Percentiles rank a stretch among this genome's conserved stretches.
These are phyloP conservation scores for Cercospora sp. DNA, from an alignment of 2,329 filamentous ascomycete genomes.

Conservation along the genomic window DNA sequence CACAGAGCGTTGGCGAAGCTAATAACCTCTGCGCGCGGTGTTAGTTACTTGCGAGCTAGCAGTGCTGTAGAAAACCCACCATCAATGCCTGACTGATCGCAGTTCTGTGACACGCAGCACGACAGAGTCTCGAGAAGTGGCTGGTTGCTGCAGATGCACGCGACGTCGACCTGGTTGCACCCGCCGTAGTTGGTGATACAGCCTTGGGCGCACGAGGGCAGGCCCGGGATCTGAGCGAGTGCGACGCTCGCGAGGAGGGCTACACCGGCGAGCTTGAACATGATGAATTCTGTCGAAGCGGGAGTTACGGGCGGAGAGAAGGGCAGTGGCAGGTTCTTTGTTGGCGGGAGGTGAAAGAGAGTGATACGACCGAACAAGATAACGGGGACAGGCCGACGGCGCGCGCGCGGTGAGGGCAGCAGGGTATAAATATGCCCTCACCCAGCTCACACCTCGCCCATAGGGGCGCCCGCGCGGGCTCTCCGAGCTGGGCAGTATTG, in stretches of 20 bases:
- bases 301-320: neutral
- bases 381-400: neutral
- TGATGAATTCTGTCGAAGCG: constrained; percentile 14
- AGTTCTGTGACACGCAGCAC: constrained; percentile 45
- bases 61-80: neutral
- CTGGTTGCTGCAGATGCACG: constrained; percentile 46
- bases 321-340: neutral
- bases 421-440: neutral
- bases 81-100: constrained; percentile 23
- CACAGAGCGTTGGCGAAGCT: constrained; percentile 46
- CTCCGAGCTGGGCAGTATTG: neutral
- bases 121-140: constrained; percentile 41
- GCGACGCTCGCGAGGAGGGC: constrained; percentile 26
- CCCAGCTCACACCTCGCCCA: neutral
- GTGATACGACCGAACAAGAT: neutral
- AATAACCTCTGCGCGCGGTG: constrained; percentile 41
- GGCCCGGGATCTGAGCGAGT: constrained; percentile 29
- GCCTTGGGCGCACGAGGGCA: constrained; percentile 32
- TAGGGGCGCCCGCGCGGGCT: neutral
- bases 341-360: neutral
- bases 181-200: constrained; percentile 44
- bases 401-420: neutral
- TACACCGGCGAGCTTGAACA: constrained; percentile 26
- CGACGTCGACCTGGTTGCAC: constrained; percentile 43
- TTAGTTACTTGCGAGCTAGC: neutral